These are phyloP conservation scores for Solanum pinnatisectum DNA, from an alignment of 257 asterid genomes.

Conservation along the genomic window DNA sequence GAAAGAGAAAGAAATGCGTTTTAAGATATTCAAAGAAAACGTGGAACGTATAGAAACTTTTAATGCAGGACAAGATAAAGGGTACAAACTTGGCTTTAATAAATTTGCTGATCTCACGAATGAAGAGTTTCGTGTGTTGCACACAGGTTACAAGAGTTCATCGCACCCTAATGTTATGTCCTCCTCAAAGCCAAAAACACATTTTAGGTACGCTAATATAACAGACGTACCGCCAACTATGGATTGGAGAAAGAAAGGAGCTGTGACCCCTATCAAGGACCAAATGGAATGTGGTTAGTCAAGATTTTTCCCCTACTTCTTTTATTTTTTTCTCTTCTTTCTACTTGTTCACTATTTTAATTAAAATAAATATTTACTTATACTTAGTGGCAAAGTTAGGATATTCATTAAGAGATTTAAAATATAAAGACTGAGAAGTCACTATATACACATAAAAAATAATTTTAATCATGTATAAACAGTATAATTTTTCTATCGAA, in stretches of 20 bases:
- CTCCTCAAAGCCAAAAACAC: neutral
- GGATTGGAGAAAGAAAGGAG: slow-evolving; percentile 40
- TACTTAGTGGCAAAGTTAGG: too few relatives aligned
- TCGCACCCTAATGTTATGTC: neutral
- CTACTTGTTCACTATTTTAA: neutral
- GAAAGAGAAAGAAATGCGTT: slow-evolving; percentile 16
- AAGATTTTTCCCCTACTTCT: neutral
- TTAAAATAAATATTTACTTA: neutral
- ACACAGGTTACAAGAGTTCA: slow-evolving; percentile 18
- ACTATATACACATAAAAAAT: too few relatives aligned
- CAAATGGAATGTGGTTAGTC: slow-evolving; percentile 30
- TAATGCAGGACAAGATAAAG: slow-evolving; percentile 11
- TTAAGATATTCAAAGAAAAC: slow-evolving; percentile 24
- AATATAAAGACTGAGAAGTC: too few relatives aligned
- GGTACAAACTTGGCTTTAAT: slow-evolving; percentile 22
- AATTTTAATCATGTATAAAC: too few relatives aligned
- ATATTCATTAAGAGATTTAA: too few relatives aligned
- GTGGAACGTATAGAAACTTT: slow-evolving; percentile 28
- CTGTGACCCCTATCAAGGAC: slow-evolving; percentile 33
- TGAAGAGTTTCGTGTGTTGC: slow-evolving; percentile 22
- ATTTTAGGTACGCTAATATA: slow-evolving; percentile 21
- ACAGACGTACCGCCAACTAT: slow-evolving; percentile 5
- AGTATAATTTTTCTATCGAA: too few relatives aligned
- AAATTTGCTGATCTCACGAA: slow-evolving; percentile 22
- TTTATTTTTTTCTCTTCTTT: neutral